These are phyloP conservation scores for Pestalotiopsis sp. DNA, from an alignment of 2,329 filamentous ascomycete species.

Conservation along the genomic window DNA sequence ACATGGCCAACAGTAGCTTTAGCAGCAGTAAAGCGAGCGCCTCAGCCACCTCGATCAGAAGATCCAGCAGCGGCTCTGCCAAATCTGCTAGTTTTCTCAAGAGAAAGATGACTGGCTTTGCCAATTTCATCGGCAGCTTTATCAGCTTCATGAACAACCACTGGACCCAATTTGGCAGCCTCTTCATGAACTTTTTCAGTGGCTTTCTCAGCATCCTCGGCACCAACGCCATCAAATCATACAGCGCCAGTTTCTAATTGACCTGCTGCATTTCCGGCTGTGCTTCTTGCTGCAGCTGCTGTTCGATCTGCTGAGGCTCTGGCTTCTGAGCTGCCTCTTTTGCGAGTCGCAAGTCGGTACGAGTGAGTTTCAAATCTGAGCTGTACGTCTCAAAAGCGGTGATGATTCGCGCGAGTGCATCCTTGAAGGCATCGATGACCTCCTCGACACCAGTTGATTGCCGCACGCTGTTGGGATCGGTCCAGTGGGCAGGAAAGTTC, in stretches of 20 bases:
- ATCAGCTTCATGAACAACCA: neutral
- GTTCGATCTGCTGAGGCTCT: neutral
- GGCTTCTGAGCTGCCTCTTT: slow-evolving; percentile 60
- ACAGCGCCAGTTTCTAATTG: slow-evolving; percentile 24
- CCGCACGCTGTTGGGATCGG: slow-evolving; percentile 65
- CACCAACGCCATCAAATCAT: neutral
- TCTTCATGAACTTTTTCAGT: neutral
- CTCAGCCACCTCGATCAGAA: too few species aligned
- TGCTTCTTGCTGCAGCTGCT: neutral
- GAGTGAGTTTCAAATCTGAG: slow-evolving; percentile 68
- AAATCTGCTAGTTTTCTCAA: too few species aligned
- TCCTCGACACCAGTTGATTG: slow-evolving; percentile 70
- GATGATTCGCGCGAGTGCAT: slow-evolving; percentile 68
- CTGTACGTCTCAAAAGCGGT: slow-evolving; percentile 76
- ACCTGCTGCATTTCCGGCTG: slow-evolving; percentile 35
- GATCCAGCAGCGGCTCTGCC: too few species aligned
- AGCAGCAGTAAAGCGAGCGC: too few species aligned
- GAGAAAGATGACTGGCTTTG: too few species aligned
- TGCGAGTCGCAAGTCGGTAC: slow-evolving; percentile 73
- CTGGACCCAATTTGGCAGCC: neutral
- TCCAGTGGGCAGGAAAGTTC: slow-evolving; percentile 72
- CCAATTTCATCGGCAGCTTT: too few species aligned
- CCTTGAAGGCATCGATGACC: slow-evolving; percentile 66
- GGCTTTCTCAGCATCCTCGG: neutral
- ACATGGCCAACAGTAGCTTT: too few species aligned